Conservation (phyloP, 2,329 filamentous ascomycete species). For the Scorias spongiosa region DNA sequence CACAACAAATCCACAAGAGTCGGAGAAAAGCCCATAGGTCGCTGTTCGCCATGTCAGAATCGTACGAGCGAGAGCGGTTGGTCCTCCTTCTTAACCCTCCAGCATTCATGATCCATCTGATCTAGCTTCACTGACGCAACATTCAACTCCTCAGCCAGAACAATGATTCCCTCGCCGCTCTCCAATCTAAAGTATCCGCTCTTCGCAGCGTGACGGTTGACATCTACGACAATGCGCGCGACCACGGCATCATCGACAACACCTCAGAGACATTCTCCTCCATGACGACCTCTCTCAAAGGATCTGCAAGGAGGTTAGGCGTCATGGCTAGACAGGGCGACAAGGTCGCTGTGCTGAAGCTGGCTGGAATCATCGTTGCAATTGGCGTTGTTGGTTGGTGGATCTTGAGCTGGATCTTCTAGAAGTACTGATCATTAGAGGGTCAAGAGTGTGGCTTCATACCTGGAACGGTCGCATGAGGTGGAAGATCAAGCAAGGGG, state of each 20-base stretch:
- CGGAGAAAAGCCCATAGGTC: too few species aligned
- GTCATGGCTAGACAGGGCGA: conserved; percentile 87
- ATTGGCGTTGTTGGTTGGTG: conserved; percentile 64
- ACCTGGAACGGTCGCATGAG: too few species aligned
- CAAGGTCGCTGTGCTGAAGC: conserved; percentile 77
- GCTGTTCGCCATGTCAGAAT: conserved; percentile 34
- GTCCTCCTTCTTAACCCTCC: conserved; percentile 5
- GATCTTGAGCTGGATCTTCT: conserved; percentile 26
- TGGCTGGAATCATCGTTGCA: conserved; percentile 68
- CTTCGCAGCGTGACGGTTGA: conserved; percentile 89
- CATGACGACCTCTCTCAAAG: conserved; percentile 69
- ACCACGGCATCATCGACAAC: conserved; percentile 75
- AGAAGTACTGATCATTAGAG: conserved; percentile 2
- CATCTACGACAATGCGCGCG: conserved; percentile 90
- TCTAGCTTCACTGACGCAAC: conserved; percentile 4
- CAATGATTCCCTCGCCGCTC: conserved; percentile 82
- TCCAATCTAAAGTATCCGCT: conserved; percentile 79
- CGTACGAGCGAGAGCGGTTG: conserved; percentile 46
- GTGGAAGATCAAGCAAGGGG: too few species aligned
- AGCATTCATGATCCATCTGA: neutral
- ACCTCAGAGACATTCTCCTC: conserved; percentile 84
- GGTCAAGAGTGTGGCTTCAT: neutral
- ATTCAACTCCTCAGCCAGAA: conserved; percentile 49
- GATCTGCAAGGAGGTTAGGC: conserved; percentile 65
- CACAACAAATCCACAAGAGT: too few species aligned